These are phyloP conservation scores for Claviceps monticola DNA, from an alignment of 2,329 filamentous ascomycete species.

Conservation along the genomic window DNA sequence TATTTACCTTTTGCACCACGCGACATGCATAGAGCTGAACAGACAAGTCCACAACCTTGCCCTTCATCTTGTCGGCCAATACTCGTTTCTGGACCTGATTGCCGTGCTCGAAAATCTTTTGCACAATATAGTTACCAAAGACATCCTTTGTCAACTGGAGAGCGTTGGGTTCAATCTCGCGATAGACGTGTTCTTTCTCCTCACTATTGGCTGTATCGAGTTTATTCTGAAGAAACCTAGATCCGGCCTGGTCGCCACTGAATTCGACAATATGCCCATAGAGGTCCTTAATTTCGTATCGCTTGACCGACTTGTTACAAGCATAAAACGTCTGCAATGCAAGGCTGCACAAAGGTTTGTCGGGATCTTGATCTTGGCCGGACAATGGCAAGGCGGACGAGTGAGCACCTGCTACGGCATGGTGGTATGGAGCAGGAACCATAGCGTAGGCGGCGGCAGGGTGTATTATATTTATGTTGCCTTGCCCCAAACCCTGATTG, in stretches of 20 bases:
- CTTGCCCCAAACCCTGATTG: too few relatives aligned
- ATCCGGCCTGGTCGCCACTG: conserved; percentile 89
- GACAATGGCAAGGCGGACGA: conserved; percentile 22
- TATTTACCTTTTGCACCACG: conserved; percentile 75
- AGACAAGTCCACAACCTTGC: conserved; percentile 66
- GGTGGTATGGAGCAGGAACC: conserved; percentile 17
- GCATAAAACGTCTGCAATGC: conserved; percentile 69
- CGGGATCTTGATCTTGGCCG: conserved; percentile 40
- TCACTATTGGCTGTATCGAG: conserved; percentile 88
- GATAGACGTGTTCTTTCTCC: conserved; percentile 83
- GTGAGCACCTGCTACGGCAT: conserved; percentile 13
- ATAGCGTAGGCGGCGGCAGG: conserved; percentile 19
- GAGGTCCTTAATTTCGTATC: conserved; percentile 80
- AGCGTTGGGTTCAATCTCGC: conserved; percentile 72
- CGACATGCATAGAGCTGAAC: conserved; percentile 86
- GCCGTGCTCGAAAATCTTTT: conserved; percentile 94
- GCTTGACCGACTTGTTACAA: conserved; percentile 55
- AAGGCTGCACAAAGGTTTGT: conserved; percentile 51
- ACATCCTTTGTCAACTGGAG: conserved; percentile 89
- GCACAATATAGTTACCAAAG: conserved; percentile 96
- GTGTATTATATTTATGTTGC: conserved; percentile 15
- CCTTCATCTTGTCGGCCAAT: conserved; percentile 75
- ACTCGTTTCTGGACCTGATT: conserved; percentile 86
- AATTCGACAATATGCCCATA: conserved; percentile 84
- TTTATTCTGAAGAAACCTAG: conserved; percentile 88